These are phyloP conservation scores for Phytophthora sansomeana DNA, from an alignment of 352 stramenopile genomes.

Conservation along the genomic window DNA sequence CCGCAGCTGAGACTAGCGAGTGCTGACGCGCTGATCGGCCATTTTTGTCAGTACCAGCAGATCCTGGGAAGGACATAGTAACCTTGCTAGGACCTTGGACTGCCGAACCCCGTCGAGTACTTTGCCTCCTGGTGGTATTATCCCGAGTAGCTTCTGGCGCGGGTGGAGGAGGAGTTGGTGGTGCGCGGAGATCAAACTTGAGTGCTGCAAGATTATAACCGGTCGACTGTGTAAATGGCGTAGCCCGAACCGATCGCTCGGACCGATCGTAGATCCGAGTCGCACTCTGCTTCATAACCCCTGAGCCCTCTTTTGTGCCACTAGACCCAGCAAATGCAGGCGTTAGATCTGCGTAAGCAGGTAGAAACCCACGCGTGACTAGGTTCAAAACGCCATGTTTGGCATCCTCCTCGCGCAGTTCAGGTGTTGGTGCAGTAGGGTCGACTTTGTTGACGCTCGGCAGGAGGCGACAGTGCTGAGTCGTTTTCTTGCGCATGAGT, in stretches of 20 bases:
- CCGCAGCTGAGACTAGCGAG: constrained; percentile 22
- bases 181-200: constrained; percentile 72
- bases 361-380: constrained; percentile 76
- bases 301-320: constrained; percentile 21
- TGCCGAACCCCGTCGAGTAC: constrained; percentile 12
- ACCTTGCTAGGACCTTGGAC: constrained; percentile 32
- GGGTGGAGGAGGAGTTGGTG: constrained; percentile 11
- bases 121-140: constrained; percentile 21
- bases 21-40: constrained; percentile 17
- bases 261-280: constrained; percentile 68
- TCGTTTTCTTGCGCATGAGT: constrained; percentile 72
- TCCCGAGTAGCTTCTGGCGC: constrained; percentile 4
- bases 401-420: constrained; percentile 67
- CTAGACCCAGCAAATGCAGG: constrained; percentile 58
- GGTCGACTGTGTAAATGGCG: constrained; percentile 67
- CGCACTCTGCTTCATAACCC: constrained; percentile 61
- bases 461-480: constrained; percentile 58
- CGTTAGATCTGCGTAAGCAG: constrained; percentile 65
- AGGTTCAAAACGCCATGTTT: constrained; percentile 72
- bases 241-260: constrained; percentile 52
- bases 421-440: constrained; percentile 55
- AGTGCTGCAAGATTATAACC: constrained; percentile 81
- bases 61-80: constrained; percentile 40
- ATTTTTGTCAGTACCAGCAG: constrained; percentile 8
- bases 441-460: constrained; percentile 79